A percentile compares a stretch with the other conserved stretches of the same genome.
Evolutionary conservation across 176 grass and related monocot genomes (phyloP).

Genomic region (Musa troglodytarum): DNA sequence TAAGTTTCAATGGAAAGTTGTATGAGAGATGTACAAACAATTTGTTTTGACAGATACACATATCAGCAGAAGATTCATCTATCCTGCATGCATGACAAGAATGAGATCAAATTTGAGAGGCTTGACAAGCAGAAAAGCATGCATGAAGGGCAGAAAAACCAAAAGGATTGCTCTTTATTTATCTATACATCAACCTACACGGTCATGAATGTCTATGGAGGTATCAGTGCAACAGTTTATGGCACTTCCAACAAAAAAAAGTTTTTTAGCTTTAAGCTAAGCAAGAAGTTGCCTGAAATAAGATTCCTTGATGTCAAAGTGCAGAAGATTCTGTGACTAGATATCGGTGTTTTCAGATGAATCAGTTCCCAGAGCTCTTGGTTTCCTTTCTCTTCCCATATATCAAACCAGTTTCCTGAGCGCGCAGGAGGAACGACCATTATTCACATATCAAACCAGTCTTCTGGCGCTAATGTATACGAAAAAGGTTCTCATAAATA

Average conservation of each 20-base stretch:
- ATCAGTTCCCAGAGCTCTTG: constrained; percentile 37
- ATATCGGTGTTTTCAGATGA: neutral
- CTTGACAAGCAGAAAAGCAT: no score
- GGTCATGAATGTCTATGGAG: neutral
- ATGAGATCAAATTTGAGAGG: no score
- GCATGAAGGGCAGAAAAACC: no score
- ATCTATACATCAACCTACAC: neutral
- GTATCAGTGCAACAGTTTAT: neutral
- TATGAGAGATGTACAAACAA: no score
- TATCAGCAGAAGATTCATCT: no score
- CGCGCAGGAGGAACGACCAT: constrained; percentile 1
- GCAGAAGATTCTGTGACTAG: neutral
- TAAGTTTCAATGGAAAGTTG: no score
- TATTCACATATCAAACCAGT: neutral
- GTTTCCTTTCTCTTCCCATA: constrained; percentile 79
- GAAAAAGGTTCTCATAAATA: neutral
- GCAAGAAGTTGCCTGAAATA: neutral
- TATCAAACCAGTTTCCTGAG: constrained; percentile 73
- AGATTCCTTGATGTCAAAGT: neutral
- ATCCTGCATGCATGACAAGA: no score
- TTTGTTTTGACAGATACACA: no score
- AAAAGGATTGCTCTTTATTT: neutral
- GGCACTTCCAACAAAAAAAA: neutral
- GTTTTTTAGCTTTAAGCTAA: no score
- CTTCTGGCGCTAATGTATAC: neutral